Evolutionary conservation across 106 monocot species (phyloP).

Genomic region (Dendrobium huoshanense): DNA sequence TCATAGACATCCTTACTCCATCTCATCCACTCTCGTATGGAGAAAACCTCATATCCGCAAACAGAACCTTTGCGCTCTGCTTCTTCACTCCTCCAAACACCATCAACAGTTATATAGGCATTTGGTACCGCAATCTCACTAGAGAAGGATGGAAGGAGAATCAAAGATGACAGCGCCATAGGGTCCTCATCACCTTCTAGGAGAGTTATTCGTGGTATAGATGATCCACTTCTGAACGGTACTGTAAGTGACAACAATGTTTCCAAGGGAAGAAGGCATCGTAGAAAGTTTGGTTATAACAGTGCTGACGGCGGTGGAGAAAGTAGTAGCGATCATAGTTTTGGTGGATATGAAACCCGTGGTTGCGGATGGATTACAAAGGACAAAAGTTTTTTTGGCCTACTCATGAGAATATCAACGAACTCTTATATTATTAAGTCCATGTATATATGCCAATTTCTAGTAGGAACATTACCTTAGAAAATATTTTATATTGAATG

Average conservation of each 20-base stretch:
- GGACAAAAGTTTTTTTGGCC: conserved; percentile 21
- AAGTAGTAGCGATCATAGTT: conserved; percentile 65
- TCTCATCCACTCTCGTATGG: no score
- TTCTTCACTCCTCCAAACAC: no score
- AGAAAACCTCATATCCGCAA: no score
- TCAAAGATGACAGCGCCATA: conserved; percentile 81
- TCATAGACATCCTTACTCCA: no score
- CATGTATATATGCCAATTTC: neutral
- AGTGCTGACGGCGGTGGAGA: conserved; percentile 84
- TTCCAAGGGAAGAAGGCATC: conserved; percentile 29
- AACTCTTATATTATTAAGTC: neutral
- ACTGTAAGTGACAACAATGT: conserved; percentile 44
- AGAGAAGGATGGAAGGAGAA: conserved; percentile 55
- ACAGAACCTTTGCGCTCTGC: no score
- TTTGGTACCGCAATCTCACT: neutral
- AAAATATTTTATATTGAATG: neutral
- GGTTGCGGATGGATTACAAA: conserved; percentile 69
- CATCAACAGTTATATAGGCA: no score
- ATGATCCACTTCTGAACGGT: conserved; percentile 71
- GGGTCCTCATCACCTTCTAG: conserved; percentile 33
- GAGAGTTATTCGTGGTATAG: conserved; percentile 70
- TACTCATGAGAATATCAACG: neutral
- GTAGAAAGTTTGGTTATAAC: conserved; percentile 44
- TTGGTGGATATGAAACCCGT: conserved; percentile 44
- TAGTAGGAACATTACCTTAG: neutral